phyloP scores from a whole-genome alignment of 495 filamentous ascomycete species.

The Podospora appendiculata region DNA sequence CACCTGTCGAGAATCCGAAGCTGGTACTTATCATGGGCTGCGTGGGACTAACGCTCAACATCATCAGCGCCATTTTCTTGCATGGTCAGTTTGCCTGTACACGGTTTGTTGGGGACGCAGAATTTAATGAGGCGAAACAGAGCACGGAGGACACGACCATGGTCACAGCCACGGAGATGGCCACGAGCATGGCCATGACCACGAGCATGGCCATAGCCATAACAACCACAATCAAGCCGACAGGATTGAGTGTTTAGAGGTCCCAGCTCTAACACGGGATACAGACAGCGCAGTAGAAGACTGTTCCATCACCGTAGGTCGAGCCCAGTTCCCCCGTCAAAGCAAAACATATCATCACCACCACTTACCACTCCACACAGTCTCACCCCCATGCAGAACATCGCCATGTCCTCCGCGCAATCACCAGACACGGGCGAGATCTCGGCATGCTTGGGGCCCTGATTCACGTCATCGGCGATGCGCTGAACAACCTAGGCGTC shows the following conservation, averaged over 20 bases:
- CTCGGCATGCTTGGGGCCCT: constrained; percentile 92
- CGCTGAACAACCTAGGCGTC: constrained; percentile 87
- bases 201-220: constrained; percentile 17
- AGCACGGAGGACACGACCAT: constrained; percentile 15
- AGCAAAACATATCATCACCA: too few relatives aligned
- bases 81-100: constrained; percentile 48
- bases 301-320: too few relatives aligned
- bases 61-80: constrained; percentile 72
- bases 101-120: too few relatives aligned
- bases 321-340: too few relatives aligned
- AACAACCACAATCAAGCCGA: constrained; percentile 15
- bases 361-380: constrained; percentile 6
- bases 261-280: neutral
- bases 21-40: constrained; percentile 77
- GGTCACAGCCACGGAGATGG: constrained; percentile 10
- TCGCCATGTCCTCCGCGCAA: constrained; percentile 16
- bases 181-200: constrained; percentile 11
- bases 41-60: constrained; percentile 72
- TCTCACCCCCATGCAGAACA: constrained; percentile 59
- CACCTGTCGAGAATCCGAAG: constrained; percentile 57
- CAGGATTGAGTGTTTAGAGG: too few relatives aligned
- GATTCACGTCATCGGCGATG: constrained; percentile 85
- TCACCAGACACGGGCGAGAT: constrained; percentile 34
- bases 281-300: neutral
- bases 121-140: too few relatives aligned